Conservation (phyloP, 2,329 filamentous ascomycete genomes). For the Diatrype stigma region DNA sequence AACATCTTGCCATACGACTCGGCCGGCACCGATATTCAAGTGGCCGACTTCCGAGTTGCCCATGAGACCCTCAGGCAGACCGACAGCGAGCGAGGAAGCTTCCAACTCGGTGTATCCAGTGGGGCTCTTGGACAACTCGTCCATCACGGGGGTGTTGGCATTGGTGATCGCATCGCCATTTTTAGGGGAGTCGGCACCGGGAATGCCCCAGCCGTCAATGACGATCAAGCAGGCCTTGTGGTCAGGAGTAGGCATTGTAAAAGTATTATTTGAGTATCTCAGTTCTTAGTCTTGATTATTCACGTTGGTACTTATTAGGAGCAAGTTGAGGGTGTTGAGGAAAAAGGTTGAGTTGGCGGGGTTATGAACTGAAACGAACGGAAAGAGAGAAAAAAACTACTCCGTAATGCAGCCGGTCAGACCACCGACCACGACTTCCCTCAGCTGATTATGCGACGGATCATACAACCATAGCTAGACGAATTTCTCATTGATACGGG, state of each 20-base stretch:
- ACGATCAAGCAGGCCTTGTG: conserved; percentile 60
- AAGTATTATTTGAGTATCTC: conserved; percentile 2
- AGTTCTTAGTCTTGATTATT: neutral
- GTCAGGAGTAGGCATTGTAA: neutral
- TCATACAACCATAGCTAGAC: neutral
- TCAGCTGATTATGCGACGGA: neutral
- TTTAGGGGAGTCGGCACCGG: conserved; percentile 73
- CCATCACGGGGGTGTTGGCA: conserved; percentile 92
- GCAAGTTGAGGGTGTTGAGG: neutral
- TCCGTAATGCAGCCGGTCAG: neutral
- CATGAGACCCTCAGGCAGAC: conserved; percentile 95
- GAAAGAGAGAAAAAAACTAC: conserved; percentile 18
- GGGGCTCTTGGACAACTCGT: conserved; percentile 75
- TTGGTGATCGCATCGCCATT: conserved; percentile 93
- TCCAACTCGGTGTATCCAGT: conserved; percentile 91
- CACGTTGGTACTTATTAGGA: neutral
- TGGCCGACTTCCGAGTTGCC: conserved; percentile 98
- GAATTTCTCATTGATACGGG: too few species aligned
- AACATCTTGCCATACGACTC: conserved; percentile 97
- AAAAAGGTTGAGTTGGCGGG: conserved; percentile 26
- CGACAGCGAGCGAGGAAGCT: conserved; percentile 91
- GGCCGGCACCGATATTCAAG: conserved; percentile 94
- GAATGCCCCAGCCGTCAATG: conserved; percentile 97
- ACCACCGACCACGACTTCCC: neutral
- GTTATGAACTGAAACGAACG: conserved; percentile 32